Base-by-base conservation (phyloP, 106 monocot species). In the Allium fistulosum region DNA sequence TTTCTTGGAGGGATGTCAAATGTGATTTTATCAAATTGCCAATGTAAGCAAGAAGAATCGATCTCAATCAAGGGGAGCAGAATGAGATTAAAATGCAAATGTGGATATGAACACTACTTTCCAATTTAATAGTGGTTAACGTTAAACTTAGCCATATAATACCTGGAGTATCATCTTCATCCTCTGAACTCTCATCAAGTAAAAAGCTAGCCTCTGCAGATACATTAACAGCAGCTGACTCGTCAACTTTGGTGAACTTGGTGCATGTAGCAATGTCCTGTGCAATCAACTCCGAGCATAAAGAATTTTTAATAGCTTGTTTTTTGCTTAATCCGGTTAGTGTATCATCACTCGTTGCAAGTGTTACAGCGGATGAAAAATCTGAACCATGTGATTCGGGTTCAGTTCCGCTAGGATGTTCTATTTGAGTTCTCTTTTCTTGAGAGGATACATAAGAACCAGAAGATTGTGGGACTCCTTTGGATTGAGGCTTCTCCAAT, bases 131-230 rank as follows among this genome's bases (percentile, higher is more conserved):
- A 55, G 15, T 8, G 53, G 13, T 55, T 37, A 37, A 5, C 22
- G 37, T 37, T 37, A 37, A 37, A 37, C 37, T 37, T 37, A 37
- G 72, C 77, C 59, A 81, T 22, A 2, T 60, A 49, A 17, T 71
- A 91, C 95, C 95, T 81, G 80, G 81, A 77, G 85, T 56, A 15
- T 95, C 90, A 28, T 87, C 95, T 17, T 55, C 61, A 75, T 91
- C 88, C 51, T 85, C 80, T 60, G 71, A 77, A 71, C 79, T 80
- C 26, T 51, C 74, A 26, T 85, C 90, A 75, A 49, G 67, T 46
- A 70, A 71, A 46, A 75, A 75, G 66, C 71, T 84, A 49, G 75
- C 74, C 70, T 83, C 91, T 11, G 72, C 47, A 60, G 66, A 57
- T 9, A 59, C 71, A 78, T 67, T 75, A 68, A 56, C 17, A 12